Evolutionary conservation across 805 yeast genomes (phyloP).

Genomic region (Yamadazyma laniorum): DNA sequence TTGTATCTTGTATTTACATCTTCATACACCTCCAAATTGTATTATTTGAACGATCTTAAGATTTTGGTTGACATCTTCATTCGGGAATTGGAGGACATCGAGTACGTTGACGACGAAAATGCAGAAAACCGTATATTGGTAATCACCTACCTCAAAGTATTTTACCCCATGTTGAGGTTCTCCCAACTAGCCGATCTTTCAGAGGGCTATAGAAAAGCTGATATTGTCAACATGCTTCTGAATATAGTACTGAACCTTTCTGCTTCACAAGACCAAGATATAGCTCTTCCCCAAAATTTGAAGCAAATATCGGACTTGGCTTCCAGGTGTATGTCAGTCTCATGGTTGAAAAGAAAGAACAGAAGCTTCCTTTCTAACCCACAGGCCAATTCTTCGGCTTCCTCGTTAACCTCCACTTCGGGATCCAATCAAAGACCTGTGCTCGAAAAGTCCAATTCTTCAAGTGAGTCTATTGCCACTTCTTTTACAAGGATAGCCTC

Average conservation of each 20-base stretch:
- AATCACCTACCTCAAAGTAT: slow-evolving; percentile 60
- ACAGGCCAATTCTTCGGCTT: slow-evolving; percentile 13
- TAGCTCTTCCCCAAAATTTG: slow-evolving; percentile 12
- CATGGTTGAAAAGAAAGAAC: slow-evolving; percentile 29
- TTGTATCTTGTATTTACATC: slow-evolving; percentile 72
- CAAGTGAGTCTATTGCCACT: slow-evolving; percentile 23
- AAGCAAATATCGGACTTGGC: slow-evolving; percentile 32
- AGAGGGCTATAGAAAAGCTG: slow-evolving; percentile 57
- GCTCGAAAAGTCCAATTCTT: slow-evolving; percentile 6
- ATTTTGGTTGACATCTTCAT: slow-evolving; percentile 81
- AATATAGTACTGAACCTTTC: slow-evolving; percentile 32
- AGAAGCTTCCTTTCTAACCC: not conserved
- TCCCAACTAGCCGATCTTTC: slow-evolving; percentile 53
- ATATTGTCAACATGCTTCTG: slow-evolving; percentile 49
- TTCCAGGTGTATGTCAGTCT: slow-evolving; percentile 28
- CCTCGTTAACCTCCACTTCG: slow-evolving; percentile 12
- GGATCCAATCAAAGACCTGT: not conserved
- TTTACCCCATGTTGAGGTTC: slow-evolving; percentile 66
- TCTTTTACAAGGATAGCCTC: slow-evolving; percentile 34
- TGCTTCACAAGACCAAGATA: slow-evolving; percentile 3
- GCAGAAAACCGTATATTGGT: slow-evolving; percentile 54
- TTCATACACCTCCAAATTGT: slow-evolving; percentile 58
- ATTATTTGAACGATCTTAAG: slow-evolving; percentile 80
- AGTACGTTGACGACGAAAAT: slow-evolving; percentile 53
- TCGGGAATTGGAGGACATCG: slow-evolving; percentile 71